phyloP scores from a whole-genome alignment of 176 grass and related monocot species.

The Phoenix dactylifera region DNA sequence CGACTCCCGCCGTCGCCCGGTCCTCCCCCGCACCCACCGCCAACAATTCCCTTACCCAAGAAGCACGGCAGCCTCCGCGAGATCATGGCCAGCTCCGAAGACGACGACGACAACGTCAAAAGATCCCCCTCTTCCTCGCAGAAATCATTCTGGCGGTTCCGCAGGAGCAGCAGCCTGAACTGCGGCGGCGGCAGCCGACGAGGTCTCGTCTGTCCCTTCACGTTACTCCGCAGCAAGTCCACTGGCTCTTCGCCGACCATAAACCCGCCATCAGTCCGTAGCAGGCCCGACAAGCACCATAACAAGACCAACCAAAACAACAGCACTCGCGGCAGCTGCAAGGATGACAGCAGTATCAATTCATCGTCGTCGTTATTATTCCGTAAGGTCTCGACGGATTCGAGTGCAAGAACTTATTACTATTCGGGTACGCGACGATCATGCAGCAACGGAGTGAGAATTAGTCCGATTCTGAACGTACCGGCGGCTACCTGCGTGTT shows the following conservation, averaged over 20 bases:
- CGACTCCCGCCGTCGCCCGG: not conserved
- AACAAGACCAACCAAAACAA: too few relatives aligned
- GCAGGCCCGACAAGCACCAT: too few relatives aligned
- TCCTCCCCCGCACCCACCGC: not conserved
- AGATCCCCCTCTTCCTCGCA: not conserved
- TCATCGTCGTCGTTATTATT: not conserved
- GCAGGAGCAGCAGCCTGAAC: constrained; percentile 7
- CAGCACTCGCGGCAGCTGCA: too few relatives aligned
- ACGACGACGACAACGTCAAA: not conserved
- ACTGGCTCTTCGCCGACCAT: not conserved
- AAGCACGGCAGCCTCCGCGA: constrained; percentile 13
- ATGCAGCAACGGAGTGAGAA: constrained; percentile 4
- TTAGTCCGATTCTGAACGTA: constrained; percentile 10
- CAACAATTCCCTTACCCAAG: not conserved
- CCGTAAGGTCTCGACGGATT: not conserved
- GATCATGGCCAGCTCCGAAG: not conserved
- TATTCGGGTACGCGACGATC: not conserved
- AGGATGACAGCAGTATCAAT: too few relatives aligned
- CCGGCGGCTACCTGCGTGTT: not conserved
- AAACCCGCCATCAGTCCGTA: too few relatives aligned
- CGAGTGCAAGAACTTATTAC: constrained; percentile 1
- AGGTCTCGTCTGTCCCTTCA: not conserved
- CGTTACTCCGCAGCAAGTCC: constrained; percentile 17
- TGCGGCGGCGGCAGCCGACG: not conserved
- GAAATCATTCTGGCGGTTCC: constrained; percentile 11